Evolutionary conservation across 768 basidiomycete genomes (phyloP), one percentile per base, ranked within the genome.

Genomic region (Suillus alpinus): DNA sequence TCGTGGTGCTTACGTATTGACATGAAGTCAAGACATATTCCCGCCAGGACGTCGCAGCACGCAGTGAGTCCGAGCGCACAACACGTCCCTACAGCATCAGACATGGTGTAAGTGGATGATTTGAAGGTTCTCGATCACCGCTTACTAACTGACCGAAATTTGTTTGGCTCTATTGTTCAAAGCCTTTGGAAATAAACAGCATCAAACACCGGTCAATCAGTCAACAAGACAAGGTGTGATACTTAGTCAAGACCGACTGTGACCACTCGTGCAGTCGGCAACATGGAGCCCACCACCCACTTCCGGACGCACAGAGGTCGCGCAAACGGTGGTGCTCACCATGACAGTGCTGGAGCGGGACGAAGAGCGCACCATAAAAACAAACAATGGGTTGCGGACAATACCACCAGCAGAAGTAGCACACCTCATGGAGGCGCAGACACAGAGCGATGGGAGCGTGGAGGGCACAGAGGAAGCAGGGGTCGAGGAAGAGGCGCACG

Each of bases 371-470:
- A 71, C 41, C 78, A 76, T 6, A 76, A 81, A 57, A 88, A 89
- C 76, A 86, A 80, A 63, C 83, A 85, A 60, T 88, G 87, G 87
- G 76, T 82, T 10, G 79, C 85, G 7, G 74, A 75, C 50, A 72
- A 71, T 52, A 69, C 70, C 58, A 46, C 63, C 31, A 74, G 76
- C 36, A 71, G 76, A 61, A 75, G 69, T 55, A 76, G 67, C 49
- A 76, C 75, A 4, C 73, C 78, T 7, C 72, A 74, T 52, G 69
- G 76, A 62, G 68, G 68, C 20, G 68, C 68, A 18, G 85, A 88
- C 64, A 67, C 68, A 29, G 86, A 86, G 57, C 77, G 83, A 49
- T 83, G 87, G 85, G 88, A 89, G 56, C 79, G 87, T 50, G 86
- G 86, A 5, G 83, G 83, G 6, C 76, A 78, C 69, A 77, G 81